A percentile compares a stretch with the other conserved stretches of the same genome.
Evolutionary conservation across 441 rosid species (phyloP).

Genomic region (Euphorbia schlechtendalii): DNA sequence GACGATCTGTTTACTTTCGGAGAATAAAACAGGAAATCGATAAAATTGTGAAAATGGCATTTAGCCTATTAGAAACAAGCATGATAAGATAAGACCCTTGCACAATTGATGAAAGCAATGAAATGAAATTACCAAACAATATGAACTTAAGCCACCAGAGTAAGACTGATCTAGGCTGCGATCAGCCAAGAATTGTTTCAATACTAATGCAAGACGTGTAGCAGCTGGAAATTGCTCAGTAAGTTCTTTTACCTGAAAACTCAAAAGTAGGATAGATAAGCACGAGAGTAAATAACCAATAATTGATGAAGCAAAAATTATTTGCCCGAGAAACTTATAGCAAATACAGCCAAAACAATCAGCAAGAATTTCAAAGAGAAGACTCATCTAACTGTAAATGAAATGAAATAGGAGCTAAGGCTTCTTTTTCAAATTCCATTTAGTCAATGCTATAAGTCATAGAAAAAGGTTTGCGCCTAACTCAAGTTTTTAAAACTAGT

Average conservation of each 20-base stretch:
- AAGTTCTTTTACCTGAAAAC: constrained; percentile 73
- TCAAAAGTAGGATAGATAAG: constrained; percentile 19
- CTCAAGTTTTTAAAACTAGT: too few relatives aligned
- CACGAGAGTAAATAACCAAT: constrained; percentile 8
- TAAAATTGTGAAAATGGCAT: background rate
- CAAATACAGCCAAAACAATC: background rate
- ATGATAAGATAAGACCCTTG: background rate
- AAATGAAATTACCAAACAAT: constrained; percentile 72
- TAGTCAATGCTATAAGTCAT: background rate
- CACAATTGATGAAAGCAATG: constrained; percentile 1
- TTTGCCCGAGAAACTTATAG: background rate
- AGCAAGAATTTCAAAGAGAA: background rate
- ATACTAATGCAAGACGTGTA: constrained; percentile 90
- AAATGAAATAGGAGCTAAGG: background rate
- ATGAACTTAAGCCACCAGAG: constrained; percentile 99
- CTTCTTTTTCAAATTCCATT: background rate
- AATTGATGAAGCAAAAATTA: constrained; percentile 5
- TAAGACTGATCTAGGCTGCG: constrained; percentile 97
- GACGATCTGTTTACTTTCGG: background rate
- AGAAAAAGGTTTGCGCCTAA: background rate
- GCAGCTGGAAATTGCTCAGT: constrained; percentile 95
- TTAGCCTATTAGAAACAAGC: background rate
- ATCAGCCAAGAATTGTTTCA: constrained; percentile 97
- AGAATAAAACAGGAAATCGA: background rate
- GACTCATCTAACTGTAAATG: background rate